Base-by-base conservation (phyloP, 192 early-diverging fungal genomes). In the Allomyces macrogynus region DNA sequence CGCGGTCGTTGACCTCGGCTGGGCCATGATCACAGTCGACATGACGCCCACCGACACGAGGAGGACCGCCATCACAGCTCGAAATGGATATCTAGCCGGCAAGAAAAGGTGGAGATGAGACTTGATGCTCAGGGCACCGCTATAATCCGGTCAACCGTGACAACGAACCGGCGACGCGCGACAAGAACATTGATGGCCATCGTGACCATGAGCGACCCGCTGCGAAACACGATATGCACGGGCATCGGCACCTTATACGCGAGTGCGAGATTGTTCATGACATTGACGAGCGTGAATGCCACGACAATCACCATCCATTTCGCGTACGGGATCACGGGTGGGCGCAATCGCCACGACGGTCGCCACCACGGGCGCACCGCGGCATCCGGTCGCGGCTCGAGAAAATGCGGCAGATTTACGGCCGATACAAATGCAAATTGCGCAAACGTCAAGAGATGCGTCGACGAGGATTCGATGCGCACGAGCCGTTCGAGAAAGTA, bases 181-280 rank as follows among this genome's bases (percentile, higher is more conserved):
- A 40, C 32, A 40, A 40, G 32, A 0, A 40, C 32, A 40, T 40
- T 88, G 64, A 89, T 75, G 5, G 78, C 66, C 92, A 95, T 91
- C 70, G 84, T 88, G 32, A 89, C 82, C 63, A 95, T 81, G 24
- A 95, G 72, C 14, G 87, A 84, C 26, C 85, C 86, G 9, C 86
- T 88, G 24, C 92, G 76, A 69, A 95, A 95, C 40, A 95, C 86
- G 62, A 95, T 95, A 71, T 95, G 90, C 63, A 95, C 62, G 16
- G 92, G 92, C 43, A 95, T 86, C 23, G 90, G 82, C 42, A 95
- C 88, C 27, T 78, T 74, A 69, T 80, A 91, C 9, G 84, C 87
- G 12, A 92, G 75, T 0, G 90, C 85, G 69, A 82, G 71, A 69
- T 94, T 94, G 68, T 92, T 92, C 63, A 91, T 71, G 5, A 89